Evolutionary conservation across 1,284 basidiomycete species (phyloP), one percentile per base, ranked within the genome.

Genomic region (Malassezia sympodialis): DNA sequence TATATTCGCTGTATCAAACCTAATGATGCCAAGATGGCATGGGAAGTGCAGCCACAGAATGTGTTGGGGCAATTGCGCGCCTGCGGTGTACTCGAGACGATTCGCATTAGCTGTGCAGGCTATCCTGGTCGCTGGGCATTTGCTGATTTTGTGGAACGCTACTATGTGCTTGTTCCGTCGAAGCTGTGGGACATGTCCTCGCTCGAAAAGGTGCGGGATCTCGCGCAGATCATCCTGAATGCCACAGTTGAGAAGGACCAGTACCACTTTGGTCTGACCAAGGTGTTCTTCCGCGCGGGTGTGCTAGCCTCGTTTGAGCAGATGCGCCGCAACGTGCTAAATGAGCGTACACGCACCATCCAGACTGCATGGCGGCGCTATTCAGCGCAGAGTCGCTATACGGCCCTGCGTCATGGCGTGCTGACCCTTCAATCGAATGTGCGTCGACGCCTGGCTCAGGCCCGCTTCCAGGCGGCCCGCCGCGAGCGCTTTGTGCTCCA

Each of bases 1-100:
- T 99, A 99, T 75, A 99, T 99, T 68, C 85, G 94, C 51, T 99
- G 94, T 77, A 98, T 99, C 80, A 99, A 99, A 76, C 94, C 94
- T 1, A 99, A 99, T 75, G 94, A 98, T 72, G 81, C 83, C 60
- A 99, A 98, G 78, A 83, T 81, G 57, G 90, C 94, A 19, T 99
- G 94, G 94, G 88, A 90, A 73, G 91, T 96, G 68, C 84, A 88
- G 53, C 88, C 93, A 24, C 89, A 93, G 66, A 91, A 96, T 75
- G 93, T 99, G 15, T 78, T 99, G 35, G 85, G 89, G 30, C 94
- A 99, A 75, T 79, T 99, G 34, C 83, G 94, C 43, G 94, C 94
- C 55, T 99, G 94, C 77, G 94, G 94, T 85, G 94, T 99, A 44
- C 80, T 99, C 48, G 94, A 99, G 76, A 99, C 94, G 1, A 99